Base-by-base conservation (phyloP, 768 basidiomycete genomes). In the Rickenella mellea region DNA sequence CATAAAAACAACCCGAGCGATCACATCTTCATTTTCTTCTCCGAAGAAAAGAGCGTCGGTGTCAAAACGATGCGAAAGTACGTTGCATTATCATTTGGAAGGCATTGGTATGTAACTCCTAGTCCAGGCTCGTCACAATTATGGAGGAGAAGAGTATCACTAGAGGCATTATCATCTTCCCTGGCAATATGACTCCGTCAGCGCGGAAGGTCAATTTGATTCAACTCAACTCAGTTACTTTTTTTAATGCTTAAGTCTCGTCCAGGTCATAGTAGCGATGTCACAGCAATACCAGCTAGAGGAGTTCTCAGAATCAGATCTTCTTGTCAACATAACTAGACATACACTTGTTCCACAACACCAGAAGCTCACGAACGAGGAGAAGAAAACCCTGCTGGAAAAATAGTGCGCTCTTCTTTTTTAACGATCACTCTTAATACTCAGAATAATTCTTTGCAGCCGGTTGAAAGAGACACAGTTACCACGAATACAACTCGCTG, bases 41-140 rank as follows among this genome's bases (percentile, higher is more conserved):
- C 90, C n/a, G 91, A 93, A 35, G 96, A 98, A 63, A 76, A 70
- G 60, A 90, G 88, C 54, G 96, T 98, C 6, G 89, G 92, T 45
- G 91, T 98, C 32, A 94, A 96, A 63, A 90, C 92, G 3, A 97
- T 98, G 90, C 72, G 92, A 67, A 94, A 91, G 94, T 96, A 60
- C 42, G 83, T 70, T 19, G 19, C 27, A 36, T 17, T 41, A 24
- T 30, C 21, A 19, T 14, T 39, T 42, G 20, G n/a, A n/a, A n/a
- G n/a, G n/a, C 27, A 38, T 36, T 27, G 17, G 2, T 33, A 27
- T 19, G 24, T 21, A 24, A 39, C 24, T 27, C 7, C 24, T 38
- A 43, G 48, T 26, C 4, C 56, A 97, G 94, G 59, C 68, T 99
- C 51, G 75, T 98, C 41, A 70, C 72, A 46, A 90, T 94, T 51